Conservation (phyloP, 108 stramenopile species). For the Stephanodiscus minutulus region DNA sequence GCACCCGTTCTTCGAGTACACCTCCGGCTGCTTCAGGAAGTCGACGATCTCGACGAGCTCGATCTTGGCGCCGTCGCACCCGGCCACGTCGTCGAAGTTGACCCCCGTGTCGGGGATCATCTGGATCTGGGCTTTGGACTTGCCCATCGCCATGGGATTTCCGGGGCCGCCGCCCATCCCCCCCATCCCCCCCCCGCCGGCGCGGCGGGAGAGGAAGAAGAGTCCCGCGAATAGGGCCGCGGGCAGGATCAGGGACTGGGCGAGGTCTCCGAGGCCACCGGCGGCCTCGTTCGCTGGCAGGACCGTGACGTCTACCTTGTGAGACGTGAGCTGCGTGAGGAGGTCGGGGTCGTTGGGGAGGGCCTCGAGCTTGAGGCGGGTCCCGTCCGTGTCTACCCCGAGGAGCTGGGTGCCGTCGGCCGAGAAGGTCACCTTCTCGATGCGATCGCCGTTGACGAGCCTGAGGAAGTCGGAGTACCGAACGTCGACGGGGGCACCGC, state of each 20-base stretch:
- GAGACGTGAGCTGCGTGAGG: conserved; percentile 81
- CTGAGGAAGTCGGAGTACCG: conserved; percentile 67
- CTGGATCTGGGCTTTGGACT: conserved; percentile 89
- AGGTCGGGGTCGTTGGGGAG: conserved; percentile 95
- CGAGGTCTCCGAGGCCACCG: conserved; percentile 78
- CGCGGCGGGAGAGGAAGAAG: conserved; percentile 89
- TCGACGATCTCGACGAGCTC: conserved; percentile 96
- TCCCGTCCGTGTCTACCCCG: conserved; percentile 86
- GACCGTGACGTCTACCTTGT: conserved; percentile 94
- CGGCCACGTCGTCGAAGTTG: conserved; percentile 96
- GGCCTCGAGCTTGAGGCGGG: conserved; percentile 85
- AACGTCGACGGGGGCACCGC: conserved; percentile 59
- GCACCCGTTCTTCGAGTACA: conserved; percentile 88
- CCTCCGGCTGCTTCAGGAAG: conserved; percentile 95
- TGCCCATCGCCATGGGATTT: conserved; percentile 89
- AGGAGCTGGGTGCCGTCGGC: conserved; percentile 77
- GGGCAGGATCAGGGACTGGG: conserved; percentile 84
- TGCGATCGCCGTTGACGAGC: conserved; percentile 55
- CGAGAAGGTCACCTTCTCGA: conserved; percentile 74
- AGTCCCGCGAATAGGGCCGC: conserved; percentile 89
- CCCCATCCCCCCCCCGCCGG: conserved; percentile 62
- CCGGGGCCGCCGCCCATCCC: conserved; percentile 79
- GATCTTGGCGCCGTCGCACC: conserved; percentile 95
- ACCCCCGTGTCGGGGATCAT: conserved; percentile 91
- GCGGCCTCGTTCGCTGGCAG: conserved; percentile 74